Conservation (phyloP, 2,329 filamentous ascomycete genomes). For the Ascochyta lentis region DNA sequence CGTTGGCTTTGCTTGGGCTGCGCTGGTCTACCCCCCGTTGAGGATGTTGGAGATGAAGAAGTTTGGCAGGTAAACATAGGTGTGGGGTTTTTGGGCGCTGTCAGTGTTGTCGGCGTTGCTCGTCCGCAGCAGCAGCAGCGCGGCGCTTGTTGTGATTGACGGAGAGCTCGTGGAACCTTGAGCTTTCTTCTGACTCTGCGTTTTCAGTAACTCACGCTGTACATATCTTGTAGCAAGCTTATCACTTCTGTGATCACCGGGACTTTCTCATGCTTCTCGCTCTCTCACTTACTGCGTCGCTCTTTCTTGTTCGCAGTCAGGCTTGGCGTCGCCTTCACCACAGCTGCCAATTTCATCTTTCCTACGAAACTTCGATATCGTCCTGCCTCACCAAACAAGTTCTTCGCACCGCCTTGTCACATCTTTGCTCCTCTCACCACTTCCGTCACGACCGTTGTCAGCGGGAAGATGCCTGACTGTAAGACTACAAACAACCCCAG, state of each 20-base stretch:
- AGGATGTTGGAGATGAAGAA: slow-evolving; percentile 59
- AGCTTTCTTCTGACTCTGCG: too few relatives aligned
- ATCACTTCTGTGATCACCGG: too few relatives aligned
- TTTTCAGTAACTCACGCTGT: too few relatives aligned
- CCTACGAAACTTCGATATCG: not conserved
- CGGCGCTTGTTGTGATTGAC: not conserved
- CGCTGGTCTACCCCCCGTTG: slow-evolving; percentile 62
- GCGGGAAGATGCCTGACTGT: slow-evolving; percentile 6
- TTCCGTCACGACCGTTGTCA: not conserved
- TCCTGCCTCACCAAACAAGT: not conserved
- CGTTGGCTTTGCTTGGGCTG: slow-evolving; percentile 66
- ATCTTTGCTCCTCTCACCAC: not conserved
- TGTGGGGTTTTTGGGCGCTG: not conserved
- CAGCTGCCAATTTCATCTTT: not conserved
- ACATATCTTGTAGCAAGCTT: too few relatives aligned
- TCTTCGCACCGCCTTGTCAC: not conserved
- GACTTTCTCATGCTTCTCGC: too few relatives aligned
- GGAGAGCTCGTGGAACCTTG: too few relatives aligned
- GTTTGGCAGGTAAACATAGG: slow-evolving; percentile 53
- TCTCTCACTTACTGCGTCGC: not conserved
- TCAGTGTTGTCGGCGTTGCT: not conserved
- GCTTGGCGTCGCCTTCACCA: slow-evolving; percentile 5
- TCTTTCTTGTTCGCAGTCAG: not conserved
- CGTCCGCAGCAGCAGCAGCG: not conserved
- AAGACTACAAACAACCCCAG: not conserved